Percentiles rank a stretch among this genome's conserved stretches.
Conservation (phyloP, 192 early-diverging fungal species). For the Podila verticillata region DNA sequence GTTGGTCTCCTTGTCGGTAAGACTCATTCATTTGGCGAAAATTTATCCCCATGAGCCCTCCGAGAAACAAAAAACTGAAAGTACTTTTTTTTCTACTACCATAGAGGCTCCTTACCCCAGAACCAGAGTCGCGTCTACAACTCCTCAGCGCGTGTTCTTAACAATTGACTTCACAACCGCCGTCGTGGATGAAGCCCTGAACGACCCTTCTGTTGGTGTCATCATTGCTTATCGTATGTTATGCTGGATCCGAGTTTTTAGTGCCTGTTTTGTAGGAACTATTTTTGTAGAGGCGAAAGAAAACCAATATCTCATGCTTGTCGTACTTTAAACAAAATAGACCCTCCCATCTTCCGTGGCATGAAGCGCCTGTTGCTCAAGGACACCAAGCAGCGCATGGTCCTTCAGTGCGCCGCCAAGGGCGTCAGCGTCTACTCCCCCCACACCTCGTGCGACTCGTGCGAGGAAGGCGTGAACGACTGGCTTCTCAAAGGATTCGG, state of each 20-base stretch:
- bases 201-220: constrained; percentile 80
- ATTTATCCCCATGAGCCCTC: constrained; percentile 2
- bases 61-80: neutral
- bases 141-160: constrained; percentile 81
- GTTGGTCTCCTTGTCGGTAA: constrained; percentile 86
- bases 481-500: constrained; percentile 86
- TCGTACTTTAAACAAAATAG: neutral
- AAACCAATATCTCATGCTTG: neutral
- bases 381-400: constrained; percentile 84
- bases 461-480: constrained; percentile 87
- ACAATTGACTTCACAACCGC: constrained; percentile 91
- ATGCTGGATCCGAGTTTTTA: neutral
- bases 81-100: neutral
- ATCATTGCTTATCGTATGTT: constrained; percentile 86
- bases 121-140: constrained; percentile 26
- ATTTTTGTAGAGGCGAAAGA: neutral
- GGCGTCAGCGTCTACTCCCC: constrained; percentile 91
- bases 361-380: constrained; percentile 80
- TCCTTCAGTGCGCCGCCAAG: constrained; percentile 82
- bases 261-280: too few relatives aligned
- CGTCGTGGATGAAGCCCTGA: constrained; percentile 79
- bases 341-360: constrained; percentile 90
- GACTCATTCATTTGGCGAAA: neutral
- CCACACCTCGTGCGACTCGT: constrained; percentile 90
- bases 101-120: constrained; percentile 86